A percentile compares a stretch with the other conserved stretches of the same genome.
Conservation (phyloP, 1,139 yeast species). For the Meyerozyma carpophila region DNA sequence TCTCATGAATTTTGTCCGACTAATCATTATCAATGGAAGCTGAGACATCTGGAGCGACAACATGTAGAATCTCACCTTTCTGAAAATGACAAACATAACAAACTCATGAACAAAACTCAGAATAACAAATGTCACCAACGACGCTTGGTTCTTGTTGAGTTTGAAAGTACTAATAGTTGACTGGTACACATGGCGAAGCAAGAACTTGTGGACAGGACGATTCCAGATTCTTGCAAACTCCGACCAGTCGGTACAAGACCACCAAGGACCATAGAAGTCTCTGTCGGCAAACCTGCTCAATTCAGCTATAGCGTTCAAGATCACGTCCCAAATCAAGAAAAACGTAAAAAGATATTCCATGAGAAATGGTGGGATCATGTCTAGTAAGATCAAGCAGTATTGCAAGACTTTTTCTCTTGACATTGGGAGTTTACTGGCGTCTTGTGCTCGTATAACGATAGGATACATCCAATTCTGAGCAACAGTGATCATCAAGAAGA, state of each 20-base stretch:
- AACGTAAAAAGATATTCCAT: slow-evolving; percentile 73
- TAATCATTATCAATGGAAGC: slow-evolving; percentile 56
- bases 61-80: slow-evolving; percentile 73
- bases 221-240: slow-evolving; percentile 95
- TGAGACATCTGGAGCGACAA: slow-evolving; percentile 80
- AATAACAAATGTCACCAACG: slow-evolving; percentile 73
- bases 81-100: slow-evolving; percentile 86
- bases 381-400: slow-evolving; percentile 63
- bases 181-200: slow-evolving; percentile 90
- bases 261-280: slow-evolving; percentile 93
- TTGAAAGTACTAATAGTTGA: slow-evolving; percentile 76
- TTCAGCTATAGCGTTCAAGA: slow-evolving; percentile 84
- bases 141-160: slow-evolving; percentile 62
- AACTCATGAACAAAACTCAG: slow-evolving; percentile 85
- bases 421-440: slow-evolving; percentile 43
- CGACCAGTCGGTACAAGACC: slow-evolving; percentile 94
- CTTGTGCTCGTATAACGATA: slow-evolving; percentile 55
- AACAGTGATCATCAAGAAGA: slow-evolving; percentile 71
- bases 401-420: slow-evolving; percentile 39
- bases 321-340: slow-evolving; percentile 92
- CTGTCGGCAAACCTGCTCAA: slow-evolving; percentile 82
- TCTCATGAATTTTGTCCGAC: slow-evolving; percentile 47
- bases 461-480: slow-evolving; percentile 83
- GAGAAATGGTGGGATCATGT: slow-evolving; percentile 74
- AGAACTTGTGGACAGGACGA: slow-evolving; percentile 86